Conservation (phyloP, 805 yeast genomes). For the Starmerella davenportii region DNA sequence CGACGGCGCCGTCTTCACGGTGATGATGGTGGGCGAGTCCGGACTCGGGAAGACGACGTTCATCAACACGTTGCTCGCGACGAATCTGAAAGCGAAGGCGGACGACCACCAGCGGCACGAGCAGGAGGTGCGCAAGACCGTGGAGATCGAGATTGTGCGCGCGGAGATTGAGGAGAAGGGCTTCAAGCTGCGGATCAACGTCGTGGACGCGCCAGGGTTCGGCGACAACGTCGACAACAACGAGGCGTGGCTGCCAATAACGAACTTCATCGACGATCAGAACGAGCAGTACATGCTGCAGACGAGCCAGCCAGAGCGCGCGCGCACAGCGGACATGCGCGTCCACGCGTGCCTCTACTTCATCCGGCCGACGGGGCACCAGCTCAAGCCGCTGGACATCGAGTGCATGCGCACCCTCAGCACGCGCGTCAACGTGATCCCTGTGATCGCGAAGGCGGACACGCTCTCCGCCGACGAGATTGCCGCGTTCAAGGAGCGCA, state of each 20-base stretch:
- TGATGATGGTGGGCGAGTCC: slow-evolving; percentile 72
- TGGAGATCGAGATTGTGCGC: slow-evolving; percentile 25
- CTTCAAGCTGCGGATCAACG: slow-evolving; percentile 40
- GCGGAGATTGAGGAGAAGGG: slow-evolving; percentile 43
- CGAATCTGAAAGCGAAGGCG: slow-evolving; percentile 27
- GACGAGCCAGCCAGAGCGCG: slow-evolving; percentile 56
- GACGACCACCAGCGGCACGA: slow-evolving; percentile 26
- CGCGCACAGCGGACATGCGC: slow-evolving; percentile 38
- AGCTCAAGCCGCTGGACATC: slow-evolving; percentile 49
- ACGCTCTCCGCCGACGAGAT: slow-evolving; percentile 44
- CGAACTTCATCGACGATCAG: slow-evolving; percentile 64
- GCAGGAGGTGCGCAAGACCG: slow-evolving; percentile 25
- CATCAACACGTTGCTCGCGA: slow-evolving; percentile 58
- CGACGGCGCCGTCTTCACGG: slow-evolving; percentile 53
- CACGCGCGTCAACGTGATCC: slow-evolving; percentile 60
- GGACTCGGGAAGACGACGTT: slow-evolving; percentile 57
- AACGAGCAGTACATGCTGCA: slow-evolving; percentile 51
- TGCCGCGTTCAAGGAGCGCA: slow-evolving; percentile 33
- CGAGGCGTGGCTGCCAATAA: slow-evolving; percentile 49
- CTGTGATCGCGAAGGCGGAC: slow-evolving; percentile 69
- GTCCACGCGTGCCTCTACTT: slow-evolving; percentile 79
- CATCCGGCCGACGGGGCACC: slow-evolving; percentile 47
- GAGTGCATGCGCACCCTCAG: slow-evolving; percentile 54
- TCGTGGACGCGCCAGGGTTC: slow-evolving; percentile 63
- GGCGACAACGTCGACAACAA: slow-evolving; percentile 52